Percentiles rank a stretch among this genome's conserved stretches.
Evolutionary conservation across 371 early-diverging fungal genomes (phyloP).

Genomic region (Mortierella sp.): DNA sequence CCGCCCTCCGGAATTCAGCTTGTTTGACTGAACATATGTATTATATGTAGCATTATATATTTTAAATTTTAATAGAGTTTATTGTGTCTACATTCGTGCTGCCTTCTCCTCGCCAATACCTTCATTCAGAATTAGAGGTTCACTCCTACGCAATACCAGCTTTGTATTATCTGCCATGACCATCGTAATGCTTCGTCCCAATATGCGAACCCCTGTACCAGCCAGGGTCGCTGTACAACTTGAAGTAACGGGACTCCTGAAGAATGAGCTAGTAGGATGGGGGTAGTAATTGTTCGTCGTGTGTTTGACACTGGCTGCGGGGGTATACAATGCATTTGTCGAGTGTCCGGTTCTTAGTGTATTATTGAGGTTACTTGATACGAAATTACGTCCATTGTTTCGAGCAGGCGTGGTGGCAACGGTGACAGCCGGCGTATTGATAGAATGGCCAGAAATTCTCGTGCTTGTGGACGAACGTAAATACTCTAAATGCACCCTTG

Average conservation of each 20-base stretch:
- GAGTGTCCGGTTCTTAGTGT: background rate
- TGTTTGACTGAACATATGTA: slow-evolving; percentile 28
- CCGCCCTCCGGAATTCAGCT: slow-evolving; percentile 40
- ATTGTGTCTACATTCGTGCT: slow-evolving; percentile 32
- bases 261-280: slow-evolving; percentile 32
- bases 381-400: background rate
- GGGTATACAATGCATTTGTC: background rate
- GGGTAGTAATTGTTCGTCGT: background rate
- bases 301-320: background rate
- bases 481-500: background rate
- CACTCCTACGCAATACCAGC: slow-evolving; percentile 34
- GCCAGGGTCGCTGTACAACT: slow-evolving; percentile 39
- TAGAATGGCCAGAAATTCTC: background rate
- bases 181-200: slow-evolving; percentile 44
- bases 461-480: background rate
- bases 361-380: background rate
- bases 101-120: slow-evolving; percentile 54
- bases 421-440: background rate
- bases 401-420: background rate
- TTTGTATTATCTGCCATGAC: slow-evolving; percentile 33
- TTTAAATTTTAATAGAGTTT: background rate
- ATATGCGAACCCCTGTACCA: slow-evolving; percentile 37
- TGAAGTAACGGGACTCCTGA: slow-evolving; percentile 45
- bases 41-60: background rate
- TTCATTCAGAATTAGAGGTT: slow-evolving; percentile 37